Base-by-base conservation (phyloP, 2,329 filamentous ascomycete genomes). In the Scedosporium boydii region DNA sequence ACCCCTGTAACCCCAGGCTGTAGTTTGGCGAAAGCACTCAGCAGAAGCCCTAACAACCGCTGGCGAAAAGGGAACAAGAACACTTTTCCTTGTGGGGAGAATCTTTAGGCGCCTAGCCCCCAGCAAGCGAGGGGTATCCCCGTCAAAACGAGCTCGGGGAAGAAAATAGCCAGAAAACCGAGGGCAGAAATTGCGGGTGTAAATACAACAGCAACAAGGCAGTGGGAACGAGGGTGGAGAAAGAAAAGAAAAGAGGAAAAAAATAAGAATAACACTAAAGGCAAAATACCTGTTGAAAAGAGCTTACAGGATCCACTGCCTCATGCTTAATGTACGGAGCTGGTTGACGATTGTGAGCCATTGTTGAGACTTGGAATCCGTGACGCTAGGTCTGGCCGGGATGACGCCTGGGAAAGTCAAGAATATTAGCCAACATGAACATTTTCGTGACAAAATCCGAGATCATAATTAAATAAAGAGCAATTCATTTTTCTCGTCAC, bases 21-120 rank as follows among this genome's bases (percentile, higher is more conserved):
- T 12, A 38, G 9, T 38, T 38, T 38, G 34, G 34, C 10, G 34
- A 38, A 38, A 38, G 34, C 34, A 7, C 6, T 38, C 10, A 38
- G 12, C 34, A 6, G 23, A 38, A 12, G 34, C 34, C n/a, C 44
- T 21, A 55, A 55, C 12, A 55, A 4, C 21, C 44, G n/a, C 44
- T 7, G 3, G 44, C 5, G n/a, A n/a, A 55, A 55, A 29, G 7
- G 51, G 6, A 23, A 16, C 44, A n/a, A 6, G 16, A 48, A 48
- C 44, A 27, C 51, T 26, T 12, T 55, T 6, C 51, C 23, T 3
- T 23, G 23, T 23, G n/a, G 23, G 18, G 51, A 62, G 65, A 59
- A 67, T 62, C 55, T 64, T 66, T 65, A 65, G 66, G 21, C 34
- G 34, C 34, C 34, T 38, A 12, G 34, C 1, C 12, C 34, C n/a